These are phyloP conservation scores for Pyrus bretschneideri DNA, from an alignment of 306 rosid species.

Conservation along the genomic window DNA sequence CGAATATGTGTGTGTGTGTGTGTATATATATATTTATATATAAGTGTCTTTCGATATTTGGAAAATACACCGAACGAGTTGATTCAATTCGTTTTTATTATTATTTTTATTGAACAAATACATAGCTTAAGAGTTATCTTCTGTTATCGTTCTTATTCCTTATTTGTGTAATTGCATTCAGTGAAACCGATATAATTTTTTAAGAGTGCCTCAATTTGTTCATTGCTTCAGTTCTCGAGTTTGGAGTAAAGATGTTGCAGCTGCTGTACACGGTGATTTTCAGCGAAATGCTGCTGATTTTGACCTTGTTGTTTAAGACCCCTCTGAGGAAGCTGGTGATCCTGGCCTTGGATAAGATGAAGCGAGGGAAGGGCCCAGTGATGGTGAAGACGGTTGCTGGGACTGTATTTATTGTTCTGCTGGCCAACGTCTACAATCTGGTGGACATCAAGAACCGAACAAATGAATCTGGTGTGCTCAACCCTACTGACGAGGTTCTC, in stretches of 20 bases:
- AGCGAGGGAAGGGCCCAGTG: slow-evolving; percentile 88
- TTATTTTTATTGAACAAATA: neutral
- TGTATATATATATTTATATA: too few species aligned
- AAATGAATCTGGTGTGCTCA: slow-evolving; percentile 48
- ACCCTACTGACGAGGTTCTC: slow-evolving; percentile 90
- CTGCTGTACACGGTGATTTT: slow-evolving; percentile 57
- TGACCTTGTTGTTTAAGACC: slow-evolving; percentile 62
- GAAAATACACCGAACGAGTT: too few species aligned
- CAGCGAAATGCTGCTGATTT: slow-evolving; percentile 51
- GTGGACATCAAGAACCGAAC: slow-evolving; percentile 54
- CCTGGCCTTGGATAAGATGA: slow-evolving; percentile 56
- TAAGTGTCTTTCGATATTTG: too few species aligned
- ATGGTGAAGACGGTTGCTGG: slow-evolving; percentile 58
- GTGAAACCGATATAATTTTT: neutral
- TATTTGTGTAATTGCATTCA: neutral
- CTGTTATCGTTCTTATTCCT: neutral
- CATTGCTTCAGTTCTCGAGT: slow-evolving; percentile 10
- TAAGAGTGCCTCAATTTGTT: neutral
- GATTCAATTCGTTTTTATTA: too few species aligned
- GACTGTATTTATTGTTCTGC: slow-evolving; percentile 53
- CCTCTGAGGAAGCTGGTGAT: slow-evolving; percentile 82
- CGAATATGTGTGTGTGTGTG: too few species aligned
- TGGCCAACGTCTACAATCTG: slow-evolving; percentile 56
- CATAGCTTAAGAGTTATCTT: neutral
- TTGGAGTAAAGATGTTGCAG: slow-evolving; percentile 48